A percentile compares a stretch with the other conserved stretches of the same genome.
Evolutionary conservation across 352 stramenopile genomes (phyloP).

Genomic region (Globisporangium viniferum): DNA sequence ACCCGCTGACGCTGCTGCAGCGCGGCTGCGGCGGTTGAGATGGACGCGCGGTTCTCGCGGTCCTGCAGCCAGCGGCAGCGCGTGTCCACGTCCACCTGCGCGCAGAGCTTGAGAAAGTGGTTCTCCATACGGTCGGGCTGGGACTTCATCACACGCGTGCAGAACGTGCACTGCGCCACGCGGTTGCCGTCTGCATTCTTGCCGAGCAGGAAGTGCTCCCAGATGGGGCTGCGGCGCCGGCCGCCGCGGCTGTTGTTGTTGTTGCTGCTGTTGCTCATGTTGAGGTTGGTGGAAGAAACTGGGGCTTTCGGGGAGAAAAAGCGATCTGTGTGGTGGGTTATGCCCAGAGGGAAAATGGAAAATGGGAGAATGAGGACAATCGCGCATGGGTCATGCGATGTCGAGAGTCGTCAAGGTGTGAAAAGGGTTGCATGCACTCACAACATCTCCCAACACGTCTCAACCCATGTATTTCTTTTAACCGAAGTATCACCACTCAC

Average conservation of each 20-base stretch:
- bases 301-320: too few species aligned
- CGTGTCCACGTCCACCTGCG: slow-evolving; percentile 10
- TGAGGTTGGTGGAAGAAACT: background rate
- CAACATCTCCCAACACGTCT: too few species aligned
- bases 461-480: too few species aligned
- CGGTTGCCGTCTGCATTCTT: slow-evolving; percentile 14
- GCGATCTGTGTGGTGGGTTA: too few species aligned
- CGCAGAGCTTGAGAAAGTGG: slow-evolving; percentile 20
- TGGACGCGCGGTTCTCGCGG: slow-evolving; percentile 7
- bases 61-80: slow-evolving; percentile 14
- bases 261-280: background rate
- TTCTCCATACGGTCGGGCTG: slow-evolving; percentile 22
- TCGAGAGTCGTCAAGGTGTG: too few species aligned
- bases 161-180: slow-evolving; percentile 18
- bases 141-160: slow-evolving; percentile 17
- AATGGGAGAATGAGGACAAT: too few species aligned
- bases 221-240: slow-evolving; percentile 15
- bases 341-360: too few species aligned
- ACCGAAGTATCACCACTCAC: too few species aligned
- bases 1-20: slow-evolving; percentile 7
- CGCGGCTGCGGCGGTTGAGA: slow-evolving; percentile 3
- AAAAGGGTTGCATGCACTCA: too few species aligned
- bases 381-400: too few species aligned
- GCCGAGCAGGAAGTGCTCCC: slow-evolving; percentile 15
- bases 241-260: slow-evolving; percentile 6